Base-by-base conservation (phyloP, 495 filamentous ascomycete species). In the Penicillium turbatum region DNA sequence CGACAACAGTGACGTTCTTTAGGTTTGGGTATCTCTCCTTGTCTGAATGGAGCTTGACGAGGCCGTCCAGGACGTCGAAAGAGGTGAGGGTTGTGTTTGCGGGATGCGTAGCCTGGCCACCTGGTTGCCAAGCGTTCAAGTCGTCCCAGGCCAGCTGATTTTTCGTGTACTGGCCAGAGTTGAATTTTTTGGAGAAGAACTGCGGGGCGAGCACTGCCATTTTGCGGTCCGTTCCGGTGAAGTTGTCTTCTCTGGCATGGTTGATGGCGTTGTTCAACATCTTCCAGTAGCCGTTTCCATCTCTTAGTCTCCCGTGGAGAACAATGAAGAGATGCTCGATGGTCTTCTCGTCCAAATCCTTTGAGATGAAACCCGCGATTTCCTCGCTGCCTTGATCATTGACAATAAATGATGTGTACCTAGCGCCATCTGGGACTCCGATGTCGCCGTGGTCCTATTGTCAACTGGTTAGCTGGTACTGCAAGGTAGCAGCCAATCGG, bases 121-220 rank as follows among this genome's bases (percentile, higher is more conserved):
- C 55, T 38, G 55, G 49, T 37, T 58, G 35, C 55, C 55, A 58
- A 41, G 55, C 55, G 37, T 58, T 58, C 49, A 58, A 49, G 38
- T 58, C 55, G 19, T 58, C 55, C 55, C 55, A 58, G 6, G 49
- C 55, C 35, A 58, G 43, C 35, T 58, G 55, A 7, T 49, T 48
- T 10, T 49, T 36, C 16, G 27, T 53, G 30, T 58, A 58, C 38
- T 58, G 55, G 37, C 55, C 55, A 29, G 49, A 44, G 43, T 58
- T 53, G 43, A 36, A 53, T 49, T 58, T 53, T 16, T 35, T 58
- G n/a, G 55, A 58, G 50, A 58, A 58, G 24, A 58, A 58, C 27
- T 58, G 55, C 29, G 55, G 55, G 35, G 55, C 50, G 26, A 58
- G 55, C 12, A 58, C 55, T 53, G 43, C 55, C 43, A 58, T 49